Evolutionary conservation across 2,329 filamentous ascomycete genomes (phyloP).

Genomic region (Ascochyta clinopodiicola): DNA sequence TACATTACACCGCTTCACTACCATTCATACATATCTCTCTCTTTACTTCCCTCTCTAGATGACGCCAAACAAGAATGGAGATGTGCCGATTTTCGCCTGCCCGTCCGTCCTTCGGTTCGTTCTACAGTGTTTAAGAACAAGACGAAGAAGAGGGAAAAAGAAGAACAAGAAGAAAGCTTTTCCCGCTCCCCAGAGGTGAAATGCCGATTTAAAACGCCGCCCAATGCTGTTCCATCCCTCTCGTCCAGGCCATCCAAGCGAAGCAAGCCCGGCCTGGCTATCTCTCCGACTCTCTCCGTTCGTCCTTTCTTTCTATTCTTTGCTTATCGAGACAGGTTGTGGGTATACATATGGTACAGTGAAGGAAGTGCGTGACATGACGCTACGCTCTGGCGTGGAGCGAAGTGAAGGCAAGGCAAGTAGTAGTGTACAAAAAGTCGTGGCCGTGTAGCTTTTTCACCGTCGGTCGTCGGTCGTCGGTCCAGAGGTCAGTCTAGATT

Average conservation of each 20-base stretch:
- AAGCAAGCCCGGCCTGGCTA: too few species aligned
- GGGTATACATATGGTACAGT: slow-evolving; percentile 30
- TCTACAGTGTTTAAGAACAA: too few species aligned
- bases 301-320: slow-evolving; percentile 2
- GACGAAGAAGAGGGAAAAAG: too few species aligned
- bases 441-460: background rate
- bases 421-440: slow-evolving; percentile 12
- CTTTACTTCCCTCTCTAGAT: background rate
- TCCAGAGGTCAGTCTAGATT: too few species aligned
- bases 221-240: slow-evolving; percentile 7
- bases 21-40: too few species aligned
- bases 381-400: background rate
- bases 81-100: background rate
- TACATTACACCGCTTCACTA: too few species aligned
- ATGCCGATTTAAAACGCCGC: slow-evolving; percentile 10
- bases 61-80: slow-evolving; percentile 18
- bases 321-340: slow-evolving; percentile 15
- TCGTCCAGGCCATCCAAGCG: background rate
- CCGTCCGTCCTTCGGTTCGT: too few species aligned
- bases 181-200: too few species aligned
- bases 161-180: too few species aligned
- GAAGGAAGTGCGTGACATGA: slow-evolving; percentile 3
- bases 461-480: too few species aligned
- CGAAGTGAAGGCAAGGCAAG: background rate
- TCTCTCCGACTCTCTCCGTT: too few species aligned